Evolutionary conservation across 2,329 filamentous ascomycete genomes (phyloP), one percentile per base, ranked within the genome.

Genomic region (Fusarium sp.): DNA sequence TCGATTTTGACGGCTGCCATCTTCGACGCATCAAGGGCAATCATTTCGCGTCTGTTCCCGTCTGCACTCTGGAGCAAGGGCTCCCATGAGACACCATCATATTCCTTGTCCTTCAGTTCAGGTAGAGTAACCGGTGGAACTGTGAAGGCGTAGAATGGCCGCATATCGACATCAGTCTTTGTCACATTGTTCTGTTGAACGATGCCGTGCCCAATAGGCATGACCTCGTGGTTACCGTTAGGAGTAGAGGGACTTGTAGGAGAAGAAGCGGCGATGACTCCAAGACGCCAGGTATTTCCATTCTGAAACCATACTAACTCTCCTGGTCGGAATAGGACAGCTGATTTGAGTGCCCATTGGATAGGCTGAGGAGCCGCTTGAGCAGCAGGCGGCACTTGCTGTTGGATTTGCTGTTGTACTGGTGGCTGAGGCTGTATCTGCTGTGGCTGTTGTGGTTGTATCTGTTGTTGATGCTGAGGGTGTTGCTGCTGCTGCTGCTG

Each of bases 281-380:
- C 85, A 1, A 87, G 77, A 34, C 84, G 82, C 83, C 85, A 86
- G 1, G 82, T 81, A 22, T 76, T 79, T 8, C 79, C 78, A 24
- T 83, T 83, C 65, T 82, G 80, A 59, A 80, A 86, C 85, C 85
- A 87, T 7, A 86, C 82, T 17, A 86, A 76, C 65, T 87, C 85
- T 39, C 85, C 85, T 2, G 78, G 75, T 52, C 84, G 81, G 66
- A 85, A 87, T 10, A 86, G 74, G 5, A 78, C 66, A 17, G 77
- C 68, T 59, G 76, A 69, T 60, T 80, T 77, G 36, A 81, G 63
- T 18, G 73, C 69, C 80, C 80, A 81, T 33, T 70, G 70, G 15
- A 54, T 39, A 34, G 68, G 48, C 24, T 74, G 72, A 7, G 61
- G 63, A 55, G 68, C 66, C 14, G 64, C 52, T 44, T 63, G 72